Conservation (phyloP, 2,329 filamentous ascomycete species). For the Fusarium devonianum region DNA sequence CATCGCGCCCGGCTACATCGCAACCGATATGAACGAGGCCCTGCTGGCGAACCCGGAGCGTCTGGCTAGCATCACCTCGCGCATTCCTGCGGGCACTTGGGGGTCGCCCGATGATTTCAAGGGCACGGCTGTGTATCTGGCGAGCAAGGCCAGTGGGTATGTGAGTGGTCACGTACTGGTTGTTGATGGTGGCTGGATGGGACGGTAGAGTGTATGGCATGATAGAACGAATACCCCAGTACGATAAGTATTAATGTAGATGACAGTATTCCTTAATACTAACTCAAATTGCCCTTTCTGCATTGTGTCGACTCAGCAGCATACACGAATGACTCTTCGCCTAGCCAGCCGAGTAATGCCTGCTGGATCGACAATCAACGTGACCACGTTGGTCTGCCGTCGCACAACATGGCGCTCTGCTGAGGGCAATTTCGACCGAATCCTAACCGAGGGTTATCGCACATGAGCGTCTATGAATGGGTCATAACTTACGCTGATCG, state of each 20-base stretch:
- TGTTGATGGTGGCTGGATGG: slow-evolving; percentile 95
- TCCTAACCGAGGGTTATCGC: not conserved
- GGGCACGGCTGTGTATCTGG: slow-evolving; percentile 79
- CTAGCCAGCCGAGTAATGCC: slow-evolving; percentile 35
- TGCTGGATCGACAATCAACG: slow-evolving; percentile 20
- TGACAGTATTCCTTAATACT: slow-evolving; percentile 1
- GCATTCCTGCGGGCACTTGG: slow-evolving; percentile 87
- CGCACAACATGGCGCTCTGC: slow-evolving; percentile 30
- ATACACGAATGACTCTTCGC: slow-evolving; percentile 36
- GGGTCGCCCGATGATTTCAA: slow-evolving; percentile 87
- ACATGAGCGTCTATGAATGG: not conserved
- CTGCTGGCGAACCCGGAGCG: slow-evolving; percentile 76
- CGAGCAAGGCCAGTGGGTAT: slow-evolving; percentile 78
- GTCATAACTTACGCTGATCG: slow-evolving; percentile 55
- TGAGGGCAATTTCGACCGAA: slow-evolving; percentile 14
- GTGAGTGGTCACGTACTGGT: slow-evolving; percentile 82
- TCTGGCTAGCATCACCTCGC: slow-evolving; percentile 74
- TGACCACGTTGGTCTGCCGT: slow-evolving; percentile 36
- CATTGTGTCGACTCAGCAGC: slow-evolving; percentile 13
- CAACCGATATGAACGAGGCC: slow-evolving; percentile 92
- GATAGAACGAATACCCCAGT: not conserved
- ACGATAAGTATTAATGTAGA: slow-evolving; percentile 7
- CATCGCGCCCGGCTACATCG: slow-evolving; percentile 89
- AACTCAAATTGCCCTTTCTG: not conserved
- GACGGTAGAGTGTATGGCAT: slow-evolving; percentile 58